Conservation (phyloP, 495 filamentous ascomycete genomes). For the Hyaloscypha bicolor region DNA sequence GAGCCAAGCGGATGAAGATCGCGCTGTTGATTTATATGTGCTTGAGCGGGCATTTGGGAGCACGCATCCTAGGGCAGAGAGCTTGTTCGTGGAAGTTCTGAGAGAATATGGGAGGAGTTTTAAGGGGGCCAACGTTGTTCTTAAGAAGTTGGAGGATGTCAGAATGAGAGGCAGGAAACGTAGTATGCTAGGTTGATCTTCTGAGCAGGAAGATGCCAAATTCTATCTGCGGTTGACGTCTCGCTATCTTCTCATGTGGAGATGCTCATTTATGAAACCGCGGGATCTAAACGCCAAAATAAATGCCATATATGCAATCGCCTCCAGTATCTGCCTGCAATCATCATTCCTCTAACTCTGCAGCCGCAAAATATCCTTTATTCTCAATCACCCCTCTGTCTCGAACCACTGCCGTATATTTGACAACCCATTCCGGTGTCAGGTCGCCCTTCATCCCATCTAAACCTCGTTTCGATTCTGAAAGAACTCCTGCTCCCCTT, state of each 20-base stretch:
- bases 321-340: not conserved
- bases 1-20: slow-evolving; percentile 84
- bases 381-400: slow-evolving; percentile 97
- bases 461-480: slow-evolving; percentile 40
- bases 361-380: slow-evolving; percentile 93
- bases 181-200: slow-evolving; percentile 82
- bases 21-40: slow-evolving; percentile 96
- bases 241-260: not conserved
- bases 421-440: slow-evolving; percentile 89
- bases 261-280: not conserved
- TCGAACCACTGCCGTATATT: slow-evolving; percentile 97
- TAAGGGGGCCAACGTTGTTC: slow-evolving; percentile 51
- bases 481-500: slow-evolving; percentile 68
- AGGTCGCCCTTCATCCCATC: slow-evolving; percentile 72
- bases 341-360: slow-evolving; percentile 56
- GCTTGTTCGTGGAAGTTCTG: slow-evolving; percentile 68
- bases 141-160: slow-evolving; percentile 86
- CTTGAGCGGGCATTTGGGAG: slow-evolving; percentile 94
- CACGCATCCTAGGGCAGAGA: slow-evolving; percentile 87
- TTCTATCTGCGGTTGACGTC: not conserved
- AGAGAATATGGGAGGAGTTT: slow-evolving; percentile 46
- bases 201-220: not conserved
- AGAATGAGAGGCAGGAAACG: slow-evolving; percentile 95
- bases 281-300: not conserved
- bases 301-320: slow-evolving; percentile 1